These are phyloP conservation scores for Capillidium rhysosporum DNA, from an alignment of 371 early-diverging fungal genomes.

Conservation along the genomic window DNA sequence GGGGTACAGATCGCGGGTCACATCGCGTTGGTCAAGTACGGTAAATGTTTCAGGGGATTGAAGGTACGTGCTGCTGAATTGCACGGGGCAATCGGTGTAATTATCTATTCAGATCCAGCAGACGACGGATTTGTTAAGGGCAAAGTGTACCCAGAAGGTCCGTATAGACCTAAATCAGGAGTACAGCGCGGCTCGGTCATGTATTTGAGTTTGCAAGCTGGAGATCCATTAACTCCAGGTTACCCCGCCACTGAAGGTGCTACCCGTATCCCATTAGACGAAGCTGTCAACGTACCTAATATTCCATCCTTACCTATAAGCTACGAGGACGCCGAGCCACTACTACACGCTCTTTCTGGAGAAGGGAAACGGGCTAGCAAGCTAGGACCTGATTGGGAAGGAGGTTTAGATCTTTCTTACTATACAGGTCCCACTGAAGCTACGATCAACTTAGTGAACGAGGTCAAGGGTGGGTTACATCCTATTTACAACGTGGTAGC, in stretches of 20 bases:
- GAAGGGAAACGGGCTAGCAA: background rate
- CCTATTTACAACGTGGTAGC: slow-evolving; percentile 6
- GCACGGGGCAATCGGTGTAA: background rate
- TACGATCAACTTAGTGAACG: background rate
- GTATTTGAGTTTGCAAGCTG: background rate
- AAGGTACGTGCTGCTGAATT: slow-evolving; percentile 3
- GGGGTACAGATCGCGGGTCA: background rate
- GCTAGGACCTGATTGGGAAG: slow-evolving; percentile 4
- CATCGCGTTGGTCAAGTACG: slow-evolving; percentile 1
- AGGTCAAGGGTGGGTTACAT: background rate
- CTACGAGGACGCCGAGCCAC: background rate
- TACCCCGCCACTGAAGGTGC: slow-evolving; percentile 1
- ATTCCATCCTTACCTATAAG: slow-evolving; percentile 2
- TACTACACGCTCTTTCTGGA: background rate
- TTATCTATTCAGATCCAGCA: slow-evolving; percentile 5
- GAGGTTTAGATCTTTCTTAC: background rate
- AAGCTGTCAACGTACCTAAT: background rate
- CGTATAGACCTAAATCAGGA: background rate
- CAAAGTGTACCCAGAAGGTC: slow-evolving; percentile 1
- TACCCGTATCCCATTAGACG: background rate
- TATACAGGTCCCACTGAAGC: slow-evolving; percentile 4
- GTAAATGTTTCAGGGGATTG: slow-evolving; percentile 1
- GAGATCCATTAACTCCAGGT: slow-evolving; percentile 4
- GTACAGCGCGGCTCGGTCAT: background rate
- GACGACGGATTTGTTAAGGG: slow-evolving; percentile 1